Evolutionary conservation across 352 stramenopile genomes (phyloP).

Genomic region (Aphanomyces invadans): DNA sequence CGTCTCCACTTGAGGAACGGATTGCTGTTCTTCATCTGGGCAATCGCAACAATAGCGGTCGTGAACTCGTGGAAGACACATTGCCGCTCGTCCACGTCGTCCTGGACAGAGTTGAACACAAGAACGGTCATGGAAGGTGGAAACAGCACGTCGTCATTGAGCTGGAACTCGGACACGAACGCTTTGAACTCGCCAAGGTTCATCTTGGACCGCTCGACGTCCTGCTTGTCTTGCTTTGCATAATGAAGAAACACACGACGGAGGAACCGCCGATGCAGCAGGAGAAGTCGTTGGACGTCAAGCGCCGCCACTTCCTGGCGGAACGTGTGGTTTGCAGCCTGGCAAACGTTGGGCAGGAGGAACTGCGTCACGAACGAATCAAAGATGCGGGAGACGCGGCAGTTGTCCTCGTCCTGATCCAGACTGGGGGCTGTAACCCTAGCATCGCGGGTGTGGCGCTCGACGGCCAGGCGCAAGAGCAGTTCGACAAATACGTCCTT

Average conservation of each 20-base stretch:
- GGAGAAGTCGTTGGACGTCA: conserved; percentile 14
- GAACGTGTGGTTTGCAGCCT: conserved; percentile 7
- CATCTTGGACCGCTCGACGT: conserved; percentile 20
- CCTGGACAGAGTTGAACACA: conserved; percentile 21
- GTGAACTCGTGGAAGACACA: conserved; percentile 24
- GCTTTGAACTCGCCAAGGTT: conserved; percentile 19
- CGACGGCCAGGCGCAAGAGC: conserved; percentile 7
- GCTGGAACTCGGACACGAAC: conserved; percentile 10
- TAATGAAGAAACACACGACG: conserved; percentile 22
- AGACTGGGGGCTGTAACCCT: neutral
- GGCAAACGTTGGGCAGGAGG: conserved; percentile 20
- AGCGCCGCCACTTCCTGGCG: conserved; percentile 22
- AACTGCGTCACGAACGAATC: conserved; percentile 11
- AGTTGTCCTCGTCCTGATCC: neutral
- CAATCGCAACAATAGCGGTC: conserved; percentile 19
- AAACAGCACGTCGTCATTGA: conserved; percentile 22
- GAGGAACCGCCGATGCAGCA: conserved; percentile 17
- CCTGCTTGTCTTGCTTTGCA: neutral
- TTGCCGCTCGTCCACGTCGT: conserved; percentile 22
- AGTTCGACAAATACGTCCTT: conserved; percentile 14
- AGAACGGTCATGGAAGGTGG: conserved; percentile 10
- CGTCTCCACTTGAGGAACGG: conserved; percentile 20
- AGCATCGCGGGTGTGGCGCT: neutral
- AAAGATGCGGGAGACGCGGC: neutral
- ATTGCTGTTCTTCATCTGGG: conserved; percentile 19